These are phyloP conservation scores for Suhomyces faveliae DNA, from an alignment of 805 yeast genomes.

Conservation along the genomic window DNA sequence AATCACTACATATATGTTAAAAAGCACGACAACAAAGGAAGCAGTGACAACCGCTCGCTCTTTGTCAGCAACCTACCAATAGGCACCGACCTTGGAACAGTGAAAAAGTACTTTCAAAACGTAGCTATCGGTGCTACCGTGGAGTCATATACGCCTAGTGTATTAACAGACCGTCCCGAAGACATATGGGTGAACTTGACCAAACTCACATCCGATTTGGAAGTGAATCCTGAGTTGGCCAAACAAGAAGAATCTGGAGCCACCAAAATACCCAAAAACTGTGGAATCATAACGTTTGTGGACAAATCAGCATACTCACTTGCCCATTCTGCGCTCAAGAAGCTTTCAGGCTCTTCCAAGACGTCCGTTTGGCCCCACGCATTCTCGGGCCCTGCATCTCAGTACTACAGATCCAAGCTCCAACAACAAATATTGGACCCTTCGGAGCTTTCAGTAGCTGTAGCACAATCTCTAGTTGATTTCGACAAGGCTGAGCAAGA, in stretches of 20 bases:
- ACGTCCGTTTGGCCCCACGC: conserved; percentile 39
- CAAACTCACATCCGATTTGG: conserved; percentile 57
- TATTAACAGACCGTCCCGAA: conserved; percentile 40
- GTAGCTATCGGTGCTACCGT: conserved; percentile 66
- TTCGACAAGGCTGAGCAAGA: conserved; percentile 72
- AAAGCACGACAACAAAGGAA: conserved; percentile 52
- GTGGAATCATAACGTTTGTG: conserved; percentile 71
- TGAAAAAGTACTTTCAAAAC: conserved; percentile 57
- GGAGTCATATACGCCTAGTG: conserved; percentile 41
- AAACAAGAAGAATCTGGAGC: conserved; percentile 24
- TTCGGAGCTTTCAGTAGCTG: conserved; percentile 51
- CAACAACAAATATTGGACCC: conserved; percentile 44
- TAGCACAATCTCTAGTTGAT: conserved; percentile 58
- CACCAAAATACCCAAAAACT: conserved; percentile 63
- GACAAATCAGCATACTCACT: conserved; percentile 67
- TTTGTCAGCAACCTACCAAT: conserved; percentile 78
- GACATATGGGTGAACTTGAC: conserved; percentile 51
- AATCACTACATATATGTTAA: conserved; percentile 64
- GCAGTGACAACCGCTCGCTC: conserved; percentile 44
- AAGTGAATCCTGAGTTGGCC: conserved; percentile 25
- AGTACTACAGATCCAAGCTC: conserved; percentile 41
- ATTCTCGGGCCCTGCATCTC: conserved; percentile 32
- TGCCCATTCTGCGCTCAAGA: conserved; percentile 63
- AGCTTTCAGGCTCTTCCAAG: conserved; percentile 31
- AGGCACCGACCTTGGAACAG: conserved; percentile 47